phyloP scores from a whole-genome alignment of 192 early-diverging fungal species.

The Rhizoclosmatium globosum region DNA sequence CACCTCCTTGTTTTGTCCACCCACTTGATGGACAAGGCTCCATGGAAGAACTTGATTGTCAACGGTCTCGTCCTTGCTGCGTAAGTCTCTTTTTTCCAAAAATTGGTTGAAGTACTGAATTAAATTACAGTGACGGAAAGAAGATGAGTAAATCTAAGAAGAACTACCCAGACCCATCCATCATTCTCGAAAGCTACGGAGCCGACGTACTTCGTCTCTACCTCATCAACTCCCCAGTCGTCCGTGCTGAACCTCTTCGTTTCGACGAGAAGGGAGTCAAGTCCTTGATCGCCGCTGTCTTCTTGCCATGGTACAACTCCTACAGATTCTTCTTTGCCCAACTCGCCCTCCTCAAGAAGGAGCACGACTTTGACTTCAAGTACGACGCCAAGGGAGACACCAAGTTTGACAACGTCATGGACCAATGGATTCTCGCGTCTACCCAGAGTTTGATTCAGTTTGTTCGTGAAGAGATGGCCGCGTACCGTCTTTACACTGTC shows the following conservation, averaged over 20 bases:
- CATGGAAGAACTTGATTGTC: slow-evolving; percentile 97
- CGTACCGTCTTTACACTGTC: slow-evolving; percentile 98
- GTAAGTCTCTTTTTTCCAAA: slow-evolving; percentile 43
- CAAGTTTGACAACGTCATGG: slow-evolving; percentile 93
- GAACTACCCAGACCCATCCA: slow-evolving; percentile 95
- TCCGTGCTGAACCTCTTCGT: slow-evolving; percentile 91
- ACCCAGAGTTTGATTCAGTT: slow-evolving; percentile 94
- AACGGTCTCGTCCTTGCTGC: slow-evolving; percentile 94
- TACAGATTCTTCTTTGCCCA: slow-evolving; percentile 97
- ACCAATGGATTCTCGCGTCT: slow-evolving; percentile 96
- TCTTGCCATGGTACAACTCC: slow-evolving; percentile 99
- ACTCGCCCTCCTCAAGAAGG: slow-evolving; percentile 87
- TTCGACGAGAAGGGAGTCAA: slow-evolving; percentile 99
- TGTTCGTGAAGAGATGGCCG: slow-evolving; percentile 91
- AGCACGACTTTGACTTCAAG: slow-evolving; percentile 77
- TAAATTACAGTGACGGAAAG: slow-evolving; percentile 83
- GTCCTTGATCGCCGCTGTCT: slow-evolving; percentile 90
- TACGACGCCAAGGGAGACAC: slow-evolving; percentile 73
- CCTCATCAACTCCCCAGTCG: slow-evolving; percentile 97
- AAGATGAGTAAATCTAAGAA: slow-evolving; percentile 99
- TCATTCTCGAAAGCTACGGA: slow-evolving; percentile 87
- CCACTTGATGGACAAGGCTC: slow-evolving; percentile 92
- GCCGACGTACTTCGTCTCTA: slow-evolving; percentile 94
- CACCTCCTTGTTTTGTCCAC: slow-evolving; percentile 97
- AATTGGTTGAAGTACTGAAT: not conserved